Evolutionary conservation across 1,139 yeast species (phyloP).

Genomic region (Groenewaldozyma auringiensis): DNA sequence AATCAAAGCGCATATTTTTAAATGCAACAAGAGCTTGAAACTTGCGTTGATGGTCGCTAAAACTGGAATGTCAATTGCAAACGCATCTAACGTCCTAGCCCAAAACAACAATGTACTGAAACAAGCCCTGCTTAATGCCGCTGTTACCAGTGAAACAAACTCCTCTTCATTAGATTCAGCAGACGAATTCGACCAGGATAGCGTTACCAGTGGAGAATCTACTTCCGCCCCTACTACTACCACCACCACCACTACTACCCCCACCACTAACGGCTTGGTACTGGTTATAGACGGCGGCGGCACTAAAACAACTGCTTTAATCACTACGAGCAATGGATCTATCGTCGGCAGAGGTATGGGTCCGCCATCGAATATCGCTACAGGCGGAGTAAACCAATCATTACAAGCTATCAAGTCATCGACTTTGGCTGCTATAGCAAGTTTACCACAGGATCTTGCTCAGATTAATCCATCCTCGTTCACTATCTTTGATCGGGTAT

Average conservation of each 20-base stretch:
- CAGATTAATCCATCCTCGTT: neutral
- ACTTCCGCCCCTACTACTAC: neutral
- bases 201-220: neutral
- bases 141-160: neutral
- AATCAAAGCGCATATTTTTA: constrained; percentile 13
- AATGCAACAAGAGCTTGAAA: constrained; percentile 18
- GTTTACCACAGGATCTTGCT: constrained; percentile 3
- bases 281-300: constrained; percentile 19
- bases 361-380: constrained; percentile 12
- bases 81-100: constrained; percentile 14
- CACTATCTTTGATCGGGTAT: constrained; percentile 11
- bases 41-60: constrained; percentile 23
- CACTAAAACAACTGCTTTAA: constrained; percentile 16
- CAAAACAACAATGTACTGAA: constrained; percentile 13
- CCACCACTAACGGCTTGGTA: neutral
- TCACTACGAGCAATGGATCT: constrained; percentile 10
- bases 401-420: constrained; percentile 9
- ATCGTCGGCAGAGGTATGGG: neutral
- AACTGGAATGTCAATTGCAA: constrained; percentile 18
- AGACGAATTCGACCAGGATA: neutral
- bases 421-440: constrained; percentile 7
- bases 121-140: constrained; percentile 3
- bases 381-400: constrained; percentile 9
- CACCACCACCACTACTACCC: neutral
- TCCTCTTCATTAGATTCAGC: neutral